These are phyloP conservation scores for Chaetomium strumarium DNA, from an alignment of 2,329 filamentous ascomycete species.

Conservation along the genomic window DNA sequence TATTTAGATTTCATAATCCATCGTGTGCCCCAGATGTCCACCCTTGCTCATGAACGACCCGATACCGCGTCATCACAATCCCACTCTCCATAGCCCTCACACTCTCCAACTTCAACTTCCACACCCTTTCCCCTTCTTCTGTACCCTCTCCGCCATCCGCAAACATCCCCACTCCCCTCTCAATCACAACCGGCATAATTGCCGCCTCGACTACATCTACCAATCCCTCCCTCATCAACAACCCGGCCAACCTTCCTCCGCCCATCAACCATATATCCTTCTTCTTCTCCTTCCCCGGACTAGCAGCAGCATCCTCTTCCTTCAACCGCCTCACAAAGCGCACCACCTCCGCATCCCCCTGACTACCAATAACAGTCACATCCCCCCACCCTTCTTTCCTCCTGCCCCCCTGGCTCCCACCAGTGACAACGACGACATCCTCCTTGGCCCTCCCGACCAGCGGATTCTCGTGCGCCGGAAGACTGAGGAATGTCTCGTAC, in stretches of 20 bases:
- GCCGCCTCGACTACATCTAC: conserved; percentile 30
- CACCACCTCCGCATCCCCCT: conserved; percentile 14
- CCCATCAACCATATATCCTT: conserved; percentile 35
- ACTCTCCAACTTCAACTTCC: conserved; percentile 11
- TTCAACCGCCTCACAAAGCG: conserved; percentile 24
- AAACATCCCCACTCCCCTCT: conserved; percentile 26
- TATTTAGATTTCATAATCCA: no score
- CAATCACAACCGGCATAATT: conserved; percentile 26
- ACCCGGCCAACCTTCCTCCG: conserved; percentile 27
- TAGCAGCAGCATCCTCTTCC: conserved; percentile 16
- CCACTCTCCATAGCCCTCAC: conserved; percentile 7
- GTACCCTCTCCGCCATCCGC: neutral
- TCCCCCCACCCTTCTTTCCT: conserved; percentile 8
- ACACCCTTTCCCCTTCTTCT: neutral
- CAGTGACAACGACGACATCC: conserved; percentile 29
- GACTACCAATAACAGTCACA: conserved; percentile 24
- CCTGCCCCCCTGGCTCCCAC: conserved; percentile 11
- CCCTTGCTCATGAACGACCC: conserved; percentile 9
- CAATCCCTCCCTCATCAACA: conserved; percentile 27
- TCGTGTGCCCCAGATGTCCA: no score
- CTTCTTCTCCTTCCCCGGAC: conserved; percentile 13
- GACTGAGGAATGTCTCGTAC: conserved; percentile 27
- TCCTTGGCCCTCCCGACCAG: conserved; percentile 19
- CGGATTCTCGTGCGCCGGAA: conserved; percentile 16
- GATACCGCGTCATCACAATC: conserved; percentile 17